Conservation (phyloP, 148 eudicot genomes). For the Rhododendron molle region DNA sequence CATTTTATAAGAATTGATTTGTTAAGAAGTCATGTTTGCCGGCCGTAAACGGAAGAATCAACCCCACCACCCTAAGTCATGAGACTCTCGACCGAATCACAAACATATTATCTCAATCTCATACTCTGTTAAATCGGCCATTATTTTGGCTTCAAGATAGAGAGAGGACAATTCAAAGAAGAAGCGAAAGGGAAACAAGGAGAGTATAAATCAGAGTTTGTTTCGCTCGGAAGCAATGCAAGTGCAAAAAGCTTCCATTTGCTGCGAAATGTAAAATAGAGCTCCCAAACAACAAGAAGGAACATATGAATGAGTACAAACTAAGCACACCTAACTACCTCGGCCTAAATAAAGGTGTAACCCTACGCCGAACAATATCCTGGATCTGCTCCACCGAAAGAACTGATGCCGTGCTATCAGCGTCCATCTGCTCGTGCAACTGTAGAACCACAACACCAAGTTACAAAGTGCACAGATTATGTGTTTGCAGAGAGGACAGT, state of each 20-base stretch:
- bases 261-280: not conserved
- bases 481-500: not conserved
- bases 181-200: not conserved
- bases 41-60: too few relatives aligned
- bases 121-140: not conserved
- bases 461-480: not conserved
- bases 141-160: not conserved
- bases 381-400: conserved; percentile 59
- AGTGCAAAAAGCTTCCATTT: not conserved
- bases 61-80: too few relatives aligned
- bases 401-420: conserved; percentile 52
- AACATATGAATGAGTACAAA: not conserved
- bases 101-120: not conserved
- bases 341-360: conserved; percentile 37
- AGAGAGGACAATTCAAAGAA: not conserved
- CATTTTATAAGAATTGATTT: too few relatives aligned
- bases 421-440: conserved; percentile 74
- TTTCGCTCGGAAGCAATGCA: not conserved
- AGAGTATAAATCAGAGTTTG: conserved; percentile 7
- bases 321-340: conserved; percentile 6
- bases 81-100: not conserved
- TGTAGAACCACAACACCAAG: conserved; percentile 22
- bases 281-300: not conserved
- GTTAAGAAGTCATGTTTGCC: too few relatives aligned
- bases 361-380: conserved; percentile 44